Evolutionary conservation across 2,329 filamentous ascomycete genomes (phyloP), one percentile per base, ranked within the genome.

Genomic region (Phyllachora maydis): DNA sequence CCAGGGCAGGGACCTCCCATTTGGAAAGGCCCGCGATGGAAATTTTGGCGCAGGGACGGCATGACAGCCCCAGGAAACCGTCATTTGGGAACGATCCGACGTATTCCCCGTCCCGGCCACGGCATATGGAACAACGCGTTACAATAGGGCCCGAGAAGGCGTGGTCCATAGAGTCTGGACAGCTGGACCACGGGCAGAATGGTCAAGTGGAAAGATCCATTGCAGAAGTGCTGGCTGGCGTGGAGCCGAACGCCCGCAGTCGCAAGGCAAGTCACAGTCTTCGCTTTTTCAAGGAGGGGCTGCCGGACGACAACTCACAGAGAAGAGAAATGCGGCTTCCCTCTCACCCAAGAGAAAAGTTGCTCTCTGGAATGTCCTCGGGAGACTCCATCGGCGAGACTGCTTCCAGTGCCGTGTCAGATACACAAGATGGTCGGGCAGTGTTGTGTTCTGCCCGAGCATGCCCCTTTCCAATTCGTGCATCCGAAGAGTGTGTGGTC

Each of bases 191-290:
- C 25, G 50, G 52, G 21, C 41, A 50, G 28, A 55, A 63, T 30
- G 65, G 65, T 1, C 51, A 65, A 32, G 66, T 72, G 5, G 66
- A 72, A 33, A 64, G 68, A 39, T 69, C 65, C n/a, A 62, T 72
- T 23, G 54, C 62, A 5, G 64, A 70, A 31, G 62, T 61, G 14
- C 52, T 71, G 37, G 56, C 62, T 11, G 65, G 65, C 3, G 49
- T 60, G n/a, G 66, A 71, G 35, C 64, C 54, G 19, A 69, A 63
- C 35, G 60, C 61, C 21, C 61, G 68, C 25, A 77, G 67, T 36
- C 61, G 68, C 33, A 74, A 73, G 42, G 61, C 68, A 18, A 73
- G 66, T 35, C 67, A 73, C 41, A 70, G 65, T 32, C 47, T 74
- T 28, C 56, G 68, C 2, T 68, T 73, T 35, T 74, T 74, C 50